Evolutionary conservation across 495 filamentous ascomycete species (phyloP).

Genomic region (Aspergillus baeticus): DNA sequence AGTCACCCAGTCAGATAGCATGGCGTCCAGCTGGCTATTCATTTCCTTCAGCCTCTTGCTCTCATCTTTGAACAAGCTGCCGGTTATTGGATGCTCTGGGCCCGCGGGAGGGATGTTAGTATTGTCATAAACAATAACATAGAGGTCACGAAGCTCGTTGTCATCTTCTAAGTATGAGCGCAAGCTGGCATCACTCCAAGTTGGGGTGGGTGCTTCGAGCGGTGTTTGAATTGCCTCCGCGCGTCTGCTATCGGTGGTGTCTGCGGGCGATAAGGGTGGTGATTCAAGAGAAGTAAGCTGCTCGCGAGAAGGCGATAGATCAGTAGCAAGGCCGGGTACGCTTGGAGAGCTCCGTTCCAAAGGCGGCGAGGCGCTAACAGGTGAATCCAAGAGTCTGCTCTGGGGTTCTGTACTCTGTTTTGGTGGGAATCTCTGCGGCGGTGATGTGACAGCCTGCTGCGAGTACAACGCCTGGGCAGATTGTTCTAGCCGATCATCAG

Average conservation of each 20-base stretch:
- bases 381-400: conserved; percentile 62
- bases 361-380: conserved; percentile 71
- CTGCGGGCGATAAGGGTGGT: conserved; percentile 66
- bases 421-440: conserved; percentile 33
- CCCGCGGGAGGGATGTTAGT: conserved; percentile 72
- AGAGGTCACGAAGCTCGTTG: conserved; percentile 85
- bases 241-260: conserved; percentile 34
- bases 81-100: conserved; percentile 80
- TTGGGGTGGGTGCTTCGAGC: conserved; percentile 41
- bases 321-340: conserved; percentile 60
- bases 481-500: conserved; percentile 10
- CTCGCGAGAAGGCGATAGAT: conserved; percentile 64
- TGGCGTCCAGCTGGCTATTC: conserved; percentile 76
- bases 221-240: conserved; percentile 38
- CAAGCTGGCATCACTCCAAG: conserved; percentile 84
- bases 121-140: conserved; percentile 90
- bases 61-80: conserved; percentile 78
- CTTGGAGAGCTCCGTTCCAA: conserved; percentile 27
- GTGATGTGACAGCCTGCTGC: conserved; percentile 31
- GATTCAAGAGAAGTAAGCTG: conserved; percentile 59
- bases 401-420: conserved; percentile 43
- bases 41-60: conserved; percentile 79
- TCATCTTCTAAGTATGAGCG: conserved; percentile 89
- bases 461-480: conserved; percentile 7
- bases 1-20: conserved; percentile 80